phyloP scores from a whole-genome alignment of 1,284 basidiomycete genomes.

The Meira nashicola region DNA sequence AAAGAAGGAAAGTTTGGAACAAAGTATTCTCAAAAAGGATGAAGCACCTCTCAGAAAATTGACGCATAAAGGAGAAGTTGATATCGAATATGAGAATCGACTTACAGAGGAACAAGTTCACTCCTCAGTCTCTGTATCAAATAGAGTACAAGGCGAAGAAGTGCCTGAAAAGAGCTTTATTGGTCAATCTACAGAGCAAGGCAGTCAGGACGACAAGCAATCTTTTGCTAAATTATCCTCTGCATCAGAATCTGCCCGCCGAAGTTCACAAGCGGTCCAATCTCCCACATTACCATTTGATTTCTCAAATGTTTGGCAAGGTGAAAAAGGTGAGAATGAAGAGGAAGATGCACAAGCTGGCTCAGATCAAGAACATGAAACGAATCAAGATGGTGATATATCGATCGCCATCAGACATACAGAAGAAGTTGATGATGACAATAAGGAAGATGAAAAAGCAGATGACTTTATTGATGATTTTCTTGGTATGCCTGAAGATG shows the following conservation, averaged over 20 bases:
- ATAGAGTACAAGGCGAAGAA: conserved; percentile 5
- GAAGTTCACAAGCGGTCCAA: neutral
- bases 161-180: neutral
- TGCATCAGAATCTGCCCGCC: no score
- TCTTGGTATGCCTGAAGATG: conserved; percentile 16
- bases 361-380: neutral
- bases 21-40: conserved; percentile 36
- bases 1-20: conserved; percentile 38
- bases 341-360: conserved; percentile 1
- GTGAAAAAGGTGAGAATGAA: conserved; percentile 3
- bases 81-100: conserved; percentile 42
- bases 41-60: conserved; percentile 44
- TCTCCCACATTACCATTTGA: conserved; percentile 3
- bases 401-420: neutral
- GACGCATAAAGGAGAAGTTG: conserved; percentile 53
- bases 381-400: neutral
- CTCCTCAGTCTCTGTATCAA: neutral
- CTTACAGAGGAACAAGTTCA: neutral
- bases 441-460: conserved; percentile 11
- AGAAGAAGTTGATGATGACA: conserved; percentile 10
- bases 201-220: neutral
- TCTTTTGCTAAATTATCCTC: neutral
- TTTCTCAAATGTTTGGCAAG: conserved; percentile 8
- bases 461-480: conserved; percentile 47
- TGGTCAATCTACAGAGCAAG: neutral